These are phyloP conservation scores for Solanum lycopersicoides DNA, from an alignment of 257 asterid genomes.

Conservation along the genomic window DNA sequence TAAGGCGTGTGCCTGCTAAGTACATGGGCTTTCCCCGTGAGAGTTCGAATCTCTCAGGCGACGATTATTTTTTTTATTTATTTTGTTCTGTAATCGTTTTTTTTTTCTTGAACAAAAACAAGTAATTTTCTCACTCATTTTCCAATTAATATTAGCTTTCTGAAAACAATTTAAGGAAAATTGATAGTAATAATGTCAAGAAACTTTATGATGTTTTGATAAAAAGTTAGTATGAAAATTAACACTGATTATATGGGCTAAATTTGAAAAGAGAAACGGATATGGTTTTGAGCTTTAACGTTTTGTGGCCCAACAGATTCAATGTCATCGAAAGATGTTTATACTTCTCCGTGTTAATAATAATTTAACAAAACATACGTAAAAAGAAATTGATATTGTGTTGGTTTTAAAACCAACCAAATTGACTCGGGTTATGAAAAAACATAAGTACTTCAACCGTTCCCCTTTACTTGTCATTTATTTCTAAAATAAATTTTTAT, in stretches of 20 bases:
- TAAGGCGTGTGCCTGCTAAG: conserved; percentile 54
- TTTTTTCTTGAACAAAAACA: too few species aligned
- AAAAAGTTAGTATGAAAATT: not conserved
- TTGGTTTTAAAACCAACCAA: not conserved
- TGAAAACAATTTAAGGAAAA: not conserved
- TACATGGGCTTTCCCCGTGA: conserved; percentile 97
- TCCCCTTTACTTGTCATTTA: too few species aligned
- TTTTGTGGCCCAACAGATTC: not conserved
- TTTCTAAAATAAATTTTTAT: too few species aligned
- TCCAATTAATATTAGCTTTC: not conserved
- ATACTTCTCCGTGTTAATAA: not conserved
- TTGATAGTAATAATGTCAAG: not conserved
- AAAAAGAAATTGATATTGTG: not conserved
- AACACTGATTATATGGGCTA: not conserved
- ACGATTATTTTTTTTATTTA: conserved; percentile 6
- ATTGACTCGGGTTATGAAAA: not conserved
- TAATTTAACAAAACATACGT: not conserved
- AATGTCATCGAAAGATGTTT: not conserved
- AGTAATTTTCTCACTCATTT: not conserved
- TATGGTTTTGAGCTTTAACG: not conserved
- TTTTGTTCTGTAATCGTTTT: not conserved
- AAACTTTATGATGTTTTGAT: not conserved
- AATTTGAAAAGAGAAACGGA: not conserved
- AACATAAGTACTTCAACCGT: accelerated
- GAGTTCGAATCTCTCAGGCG: conserved; percentile 99